Percentiles rank a stretch among this genome's conserved stretches.
Conservation (phyloP, 768 basidiomycete species). For the Panaeolus cyanescens region DNA sequence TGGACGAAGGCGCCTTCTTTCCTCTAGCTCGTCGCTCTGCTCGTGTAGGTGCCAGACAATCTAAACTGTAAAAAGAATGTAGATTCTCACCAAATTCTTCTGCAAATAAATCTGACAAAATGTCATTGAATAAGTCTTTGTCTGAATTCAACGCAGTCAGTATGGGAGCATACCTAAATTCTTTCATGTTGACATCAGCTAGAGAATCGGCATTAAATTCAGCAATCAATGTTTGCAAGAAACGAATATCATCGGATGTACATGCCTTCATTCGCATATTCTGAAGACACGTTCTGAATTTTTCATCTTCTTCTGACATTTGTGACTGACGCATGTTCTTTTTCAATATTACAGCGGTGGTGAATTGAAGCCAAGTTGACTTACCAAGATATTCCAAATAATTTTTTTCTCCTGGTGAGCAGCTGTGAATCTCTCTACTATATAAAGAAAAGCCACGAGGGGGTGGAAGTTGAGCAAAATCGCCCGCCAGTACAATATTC, state of each 20-base stretch:
- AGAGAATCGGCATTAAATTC: no score
- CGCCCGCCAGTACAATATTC: slow-evolving; percentile 38
- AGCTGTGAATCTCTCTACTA: no score
- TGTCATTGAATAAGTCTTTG: slow-evolving; percentile 37
- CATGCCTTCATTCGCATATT: no score
- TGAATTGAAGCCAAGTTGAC: slow-evolving; percentile 30
- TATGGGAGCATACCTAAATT: slow-evolving; percentile 35
- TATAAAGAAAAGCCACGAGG: slow-evolving; percentile 15
- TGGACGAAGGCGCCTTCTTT: neutral
- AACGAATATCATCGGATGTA: no score
- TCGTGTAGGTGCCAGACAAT: slow-evolving; percentile 5
- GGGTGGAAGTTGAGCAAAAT: slow-evolving; percentile 36
- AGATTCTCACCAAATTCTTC: slow-evolving; percentile 26
- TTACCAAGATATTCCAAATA: slow-evolving; percentile 24
- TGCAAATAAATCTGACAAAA: slow-evolving; percentile 32
- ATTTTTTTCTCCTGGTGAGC: neutral
- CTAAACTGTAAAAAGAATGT: slow-evolving; percentile 24
- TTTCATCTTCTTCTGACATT: slow-evolving; percentile 12
- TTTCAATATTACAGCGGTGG: slow-evolving; percentile 30
- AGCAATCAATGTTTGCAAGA: no score
- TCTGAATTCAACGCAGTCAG: slow-evolving; percentile 38
- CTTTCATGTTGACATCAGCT: no score
- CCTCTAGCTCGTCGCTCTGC: neutral
- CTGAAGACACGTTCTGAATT: slow-evolving; percentile 15
- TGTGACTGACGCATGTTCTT: slow-evolving; percentile 32